Evolutionary conservation across 805 yeast species (phyloP).

Genomic region (Candida manassasensis): DNA sequence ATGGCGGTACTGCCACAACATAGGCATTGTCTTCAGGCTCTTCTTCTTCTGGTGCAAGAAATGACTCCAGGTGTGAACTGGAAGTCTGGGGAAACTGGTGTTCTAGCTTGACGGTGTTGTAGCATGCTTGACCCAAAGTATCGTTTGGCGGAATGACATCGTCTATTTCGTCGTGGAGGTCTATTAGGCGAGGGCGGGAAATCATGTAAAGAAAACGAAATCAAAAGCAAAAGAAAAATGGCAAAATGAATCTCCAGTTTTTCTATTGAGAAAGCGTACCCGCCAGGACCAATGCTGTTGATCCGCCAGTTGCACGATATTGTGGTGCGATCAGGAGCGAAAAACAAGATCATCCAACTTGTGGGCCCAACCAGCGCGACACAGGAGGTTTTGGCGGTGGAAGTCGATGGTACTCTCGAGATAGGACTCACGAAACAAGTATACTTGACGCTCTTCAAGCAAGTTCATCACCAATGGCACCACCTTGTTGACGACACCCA

Average conservation of each 20-base stretch:
- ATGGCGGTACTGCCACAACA: conserved; percentile 3
- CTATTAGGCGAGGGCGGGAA: conserved; percentile 1
- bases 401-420: conserved; percentile 16
- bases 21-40: conserved; percentile 4
- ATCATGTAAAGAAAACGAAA: background rate
- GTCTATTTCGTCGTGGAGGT: conserved; percentile 5
- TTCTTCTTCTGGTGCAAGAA: background rate
- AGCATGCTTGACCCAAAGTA: conserved; percentile 27
- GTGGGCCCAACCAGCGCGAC: conserved; percentile 2
- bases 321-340: background rate
- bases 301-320: conserved; percentile 3
- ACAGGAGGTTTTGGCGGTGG: conserved; percentile 1
- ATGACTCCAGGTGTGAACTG: too few species aligned
- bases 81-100: conserved; percentile 11
- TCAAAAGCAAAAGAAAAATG: too few species aligned
- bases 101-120: conserved; percentile 25
- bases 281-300: background rate
- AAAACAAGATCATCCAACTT: conserved; percentile 6
- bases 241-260: too few species aligned
- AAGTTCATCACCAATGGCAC: conserved; percentile 29
- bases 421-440: conserved; percentile 29
- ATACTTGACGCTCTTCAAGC: conserved; percentile 28
- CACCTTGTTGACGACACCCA: background rate
- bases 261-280: too few species aligned
- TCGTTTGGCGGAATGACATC: conserved; percentile 24